Conservation (phyloP, 2,329 filamentous ascomycete species). For the Trichoderma brevicompactum region DNA sequence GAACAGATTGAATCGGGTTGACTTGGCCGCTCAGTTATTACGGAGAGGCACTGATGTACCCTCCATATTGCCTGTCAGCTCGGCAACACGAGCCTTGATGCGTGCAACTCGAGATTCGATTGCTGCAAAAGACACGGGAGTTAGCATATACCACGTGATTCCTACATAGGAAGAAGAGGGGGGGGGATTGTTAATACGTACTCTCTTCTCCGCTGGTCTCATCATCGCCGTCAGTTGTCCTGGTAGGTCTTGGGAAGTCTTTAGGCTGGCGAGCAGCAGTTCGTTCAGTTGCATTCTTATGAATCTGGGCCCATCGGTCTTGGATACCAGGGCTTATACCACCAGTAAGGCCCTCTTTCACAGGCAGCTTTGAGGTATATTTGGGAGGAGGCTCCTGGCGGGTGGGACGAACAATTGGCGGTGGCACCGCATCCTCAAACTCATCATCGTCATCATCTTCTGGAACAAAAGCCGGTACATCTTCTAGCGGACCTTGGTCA, state of each 20-base stretch:
- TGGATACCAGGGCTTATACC: conserved; percentile 48
- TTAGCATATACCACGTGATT: conserved; percentile 33
- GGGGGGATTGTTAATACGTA: conserved; percentile 54
- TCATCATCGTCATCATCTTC: conserved; percentile 56
- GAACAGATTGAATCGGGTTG: neutral
- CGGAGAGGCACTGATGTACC: conserved; percentile 38
- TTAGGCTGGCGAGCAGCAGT: conserved; percentile 69
- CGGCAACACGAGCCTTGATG: conserved; percentile 96
- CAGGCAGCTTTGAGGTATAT: conserved; percentile 2
- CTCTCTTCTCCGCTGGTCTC: conserved; percentile 96
- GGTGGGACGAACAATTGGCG: conserved; percentile 52
- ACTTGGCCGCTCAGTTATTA: conserved; percentile 17
- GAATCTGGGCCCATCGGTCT: conserved; percentile 94
- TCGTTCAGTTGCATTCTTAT: conserved; percentile 88
- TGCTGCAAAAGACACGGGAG: conserved; percentile 54
- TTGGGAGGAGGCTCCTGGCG: conserved; percentile 30
- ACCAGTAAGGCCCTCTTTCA: conserved; percentile 43
- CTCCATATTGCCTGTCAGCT: conserved; percentile 87
- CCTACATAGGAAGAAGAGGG: neutral
- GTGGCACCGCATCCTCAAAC: conserved; percentile 48
- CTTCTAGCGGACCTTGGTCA: conserved; percentile 83
- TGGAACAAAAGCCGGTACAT: conserved; percentile 84
- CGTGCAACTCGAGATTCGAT: conserved; percentile 96
- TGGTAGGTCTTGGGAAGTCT: conserved; percentile 62
- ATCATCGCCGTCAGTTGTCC: conserved; percentile 69